These are phyloP conservation scores for Tricholoma matsutake DNA, from an alignment of 768 basidiomycete genomes.

Conservation along the genomic window DNA sequence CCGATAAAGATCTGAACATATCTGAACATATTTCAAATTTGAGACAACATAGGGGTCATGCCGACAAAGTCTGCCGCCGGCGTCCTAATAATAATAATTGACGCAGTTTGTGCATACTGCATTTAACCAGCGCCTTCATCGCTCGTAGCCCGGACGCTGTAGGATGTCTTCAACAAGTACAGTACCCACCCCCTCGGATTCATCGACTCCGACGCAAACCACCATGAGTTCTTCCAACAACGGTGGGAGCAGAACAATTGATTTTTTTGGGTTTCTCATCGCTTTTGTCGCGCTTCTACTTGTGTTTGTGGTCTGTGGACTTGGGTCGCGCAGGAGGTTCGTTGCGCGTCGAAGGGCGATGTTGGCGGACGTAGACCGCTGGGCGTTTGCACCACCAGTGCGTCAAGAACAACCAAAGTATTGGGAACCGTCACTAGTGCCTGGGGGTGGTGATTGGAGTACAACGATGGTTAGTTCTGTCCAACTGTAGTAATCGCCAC, in stretches of 20 bases:
- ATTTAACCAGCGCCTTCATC: not conserved
- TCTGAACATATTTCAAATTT: not conserved
- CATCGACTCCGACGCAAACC: slow-evolving; percentile 6
- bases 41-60: not conserved
- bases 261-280: slow-evolving; percentile 53
- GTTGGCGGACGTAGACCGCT: slow-evolving; percentile 5
- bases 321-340: slow-evolving; percentile 43
- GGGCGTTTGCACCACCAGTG: not conserved
- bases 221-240: slow-evolving; percentile 1
- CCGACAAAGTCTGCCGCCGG: not conserved
- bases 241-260: slow-evolving; percentile 34
- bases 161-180: not conserved
- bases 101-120: not conserved
- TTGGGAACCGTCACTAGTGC: slow-evolving; percentile 14
- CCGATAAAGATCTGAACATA: not conserved
- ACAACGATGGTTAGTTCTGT: slow-evolving; percentile 13
- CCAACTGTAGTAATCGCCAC: not conserved
- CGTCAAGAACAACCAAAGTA: slow-evolving; percentile 10
- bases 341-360: slow-evolving; percentile 23
- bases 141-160: not conserved
- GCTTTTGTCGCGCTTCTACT: slow-evolving; percentile 46
- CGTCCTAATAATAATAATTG: not conserved
- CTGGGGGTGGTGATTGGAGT: slow-evolving; percentile 7
- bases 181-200: not conserved
- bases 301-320: slow-evolving; percentile 49